A percentile compares a stretch with the other conserved stretches of the same genome.
phyloP scores from a whole-genome alignment of 1,139 yeast genomes.

The Candida sojae region DNA sequence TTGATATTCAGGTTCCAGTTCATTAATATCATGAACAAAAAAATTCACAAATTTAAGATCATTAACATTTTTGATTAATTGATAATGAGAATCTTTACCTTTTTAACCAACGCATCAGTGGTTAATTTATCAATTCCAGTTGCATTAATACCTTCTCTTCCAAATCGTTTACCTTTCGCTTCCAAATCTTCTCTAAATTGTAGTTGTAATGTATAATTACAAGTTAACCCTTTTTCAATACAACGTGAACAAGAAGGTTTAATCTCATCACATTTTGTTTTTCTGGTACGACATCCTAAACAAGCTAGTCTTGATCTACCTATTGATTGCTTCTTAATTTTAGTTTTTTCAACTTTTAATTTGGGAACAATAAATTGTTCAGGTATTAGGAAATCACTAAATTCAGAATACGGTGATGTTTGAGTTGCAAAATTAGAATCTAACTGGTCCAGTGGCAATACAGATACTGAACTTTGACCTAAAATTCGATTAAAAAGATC shows the following conservation, averaged over 20 bases:
- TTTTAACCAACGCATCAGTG: conserved; percentile 13
- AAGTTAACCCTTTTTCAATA: conserved; percentile 25
- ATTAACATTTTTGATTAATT: conserved; percentile 14
- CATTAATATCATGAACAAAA: conserved; percentile 15
- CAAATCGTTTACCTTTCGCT: conserved; percentile 29
- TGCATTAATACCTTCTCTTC: conserved; percentile 34
- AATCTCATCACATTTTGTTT: conserved; percentile 47
- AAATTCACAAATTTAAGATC: conserved; percentile 23
- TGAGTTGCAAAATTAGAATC: neutral
- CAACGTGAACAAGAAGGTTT: conserved; percentile 46
- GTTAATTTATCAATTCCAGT: conserved; percentile 11
- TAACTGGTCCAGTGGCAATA: neutral
- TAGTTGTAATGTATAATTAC: conserved; percentile 27
- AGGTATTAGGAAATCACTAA: neutral
- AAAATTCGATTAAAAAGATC: neutral
- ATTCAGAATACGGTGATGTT: neutral
- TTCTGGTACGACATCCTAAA: conserved; percentile 29
- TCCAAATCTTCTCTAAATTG: conserved; percentile 34
- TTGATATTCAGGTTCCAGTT: neutral
- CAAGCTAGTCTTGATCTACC: conserved; percentile 31
- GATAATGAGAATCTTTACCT: conserved; percentile 17
- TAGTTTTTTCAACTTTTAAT: neutral
- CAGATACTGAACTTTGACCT: neutral
- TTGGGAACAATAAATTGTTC: neutral
- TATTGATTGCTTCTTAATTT: neutral